Base-by-base conservation (phyloP, 179 eudicot genomes). In the Corrigiola litoralis region DNA sequence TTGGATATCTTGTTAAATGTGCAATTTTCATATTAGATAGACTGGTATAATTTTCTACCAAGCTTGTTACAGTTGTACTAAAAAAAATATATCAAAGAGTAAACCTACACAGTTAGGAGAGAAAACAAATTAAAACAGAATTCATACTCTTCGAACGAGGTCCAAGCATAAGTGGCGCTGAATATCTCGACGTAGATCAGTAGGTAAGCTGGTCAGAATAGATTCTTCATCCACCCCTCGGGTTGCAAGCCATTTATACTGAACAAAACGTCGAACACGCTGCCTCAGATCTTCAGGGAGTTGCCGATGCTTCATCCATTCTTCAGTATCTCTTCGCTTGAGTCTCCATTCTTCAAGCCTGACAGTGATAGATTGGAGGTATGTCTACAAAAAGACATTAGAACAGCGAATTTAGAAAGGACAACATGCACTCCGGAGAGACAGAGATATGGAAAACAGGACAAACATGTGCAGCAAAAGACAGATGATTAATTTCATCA, bases 301-400 rank as follows among this genome's bases (percentile, higher is more conserved):
- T 68, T 92, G 98, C n/a, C 98, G 84, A 72, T 92, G 98, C 58
- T 73, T 70, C 97, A 88, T 94, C 98, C 98, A 92, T 80, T 92
- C 98, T 77, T 92, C 98, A 16, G 96, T 89, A 77, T 92, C 98
- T 75, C 97, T 83, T 65, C 90, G 77, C 79, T 81, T 90, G 34
- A 92, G 95, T 65, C 98, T 84, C 98, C 98, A 92, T 76, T 92
- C 95, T 77, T 92, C 98, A 27, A 92, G 90, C 77, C 95, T 84
- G 58, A 92, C 79, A 9, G 97, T 92, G 57, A 90, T 71, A 24
- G 98, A 92, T 79, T 92, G 98, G 80, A 92, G 74, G 72, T 92
- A 90, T 27, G 97, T 92, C 98, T 92, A 65, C 81, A 81, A 42
- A 61, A 33, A 58, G 16, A 67, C 56, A 37, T 12, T 12, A 8